Evolutionary conservation across 257 asterid species (phyloP).

Genomic region (Nicotiana paniculata): DNA sequence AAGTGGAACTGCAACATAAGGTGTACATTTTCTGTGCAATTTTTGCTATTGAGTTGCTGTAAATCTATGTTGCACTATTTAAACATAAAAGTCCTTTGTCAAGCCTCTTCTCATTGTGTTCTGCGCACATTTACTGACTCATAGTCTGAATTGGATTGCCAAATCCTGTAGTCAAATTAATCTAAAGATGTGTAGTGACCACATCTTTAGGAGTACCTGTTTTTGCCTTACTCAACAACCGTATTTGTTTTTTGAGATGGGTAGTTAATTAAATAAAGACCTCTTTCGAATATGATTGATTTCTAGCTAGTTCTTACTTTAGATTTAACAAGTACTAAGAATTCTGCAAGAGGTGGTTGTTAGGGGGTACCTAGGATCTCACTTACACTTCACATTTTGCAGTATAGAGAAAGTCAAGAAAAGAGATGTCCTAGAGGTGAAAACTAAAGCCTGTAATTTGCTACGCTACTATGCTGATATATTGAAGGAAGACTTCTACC

Average conservation of each 20-base stretch:
- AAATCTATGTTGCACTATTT: too few species aligned
- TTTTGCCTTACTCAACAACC: not conserved
- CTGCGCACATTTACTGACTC: too few species aligned
- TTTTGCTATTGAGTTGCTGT: too few species aligned
- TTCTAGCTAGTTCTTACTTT: too few species aligned
- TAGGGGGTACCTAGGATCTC: too few species aligned
- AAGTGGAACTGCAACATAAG: too few species aligned
- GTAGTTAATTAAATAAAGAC: not conserved
- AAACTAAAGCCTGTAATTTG: constrained; percentile 96
- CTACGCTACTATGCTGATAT: constrained; percentile 87
- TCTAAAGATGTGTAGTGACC: not conserved
- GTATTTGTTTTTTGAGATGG: not conserved
- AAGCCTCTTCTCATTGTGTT: too few species aligned
- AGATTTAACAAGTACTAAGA: too few species aligned
- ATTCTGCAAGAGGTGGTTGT: not conserved
- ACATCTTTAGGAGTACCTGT: not conserved
- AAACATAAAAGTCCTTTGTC: too few species aligned
- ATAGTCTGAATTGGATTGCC: too few species aligned
- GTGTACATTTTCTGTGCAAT: too few species aligned
- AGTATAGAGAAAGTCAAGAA: constrained; percentile 63
- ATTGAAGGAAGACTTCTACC: constrained; percentile 90
- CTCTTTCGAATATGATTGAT: not conserved
- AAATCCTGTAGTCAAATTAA: too few species aligned
- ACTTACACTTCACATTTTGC: constrained; percentile 15
- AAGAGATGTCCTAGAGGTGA: constrained; percentile 52